Percentiles rank a stretch among this genome's conserved stretches.
Conservation (phyloP, 2,329 filamentous ascomycete species). For the Mollisia scopiformis region DNA sequence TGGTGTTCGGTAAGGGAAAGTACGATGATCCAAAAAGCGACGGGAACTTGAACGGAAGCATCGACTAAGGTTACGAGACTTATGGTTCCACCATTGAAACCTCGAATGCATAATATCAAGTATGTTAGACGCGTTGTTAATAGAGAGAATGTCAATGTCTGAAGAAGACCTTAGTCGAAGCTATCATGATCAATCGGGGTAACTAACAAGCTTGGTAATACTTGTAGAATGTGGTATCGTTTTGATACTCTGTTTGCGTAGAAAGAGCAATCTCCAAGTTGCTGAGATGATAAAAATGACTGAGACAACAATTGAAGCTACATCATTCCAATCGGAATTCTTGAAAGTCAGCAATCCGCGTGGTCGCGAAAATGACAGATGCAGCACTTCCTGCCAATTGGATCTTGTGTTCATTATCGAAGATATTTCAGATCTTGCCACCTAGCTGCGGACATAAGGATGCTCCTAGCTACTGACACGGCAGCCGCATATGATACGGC, state of each 20-base stretch:
- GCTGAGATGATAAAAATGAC: background rate
- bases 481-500: too few relatives aligned
- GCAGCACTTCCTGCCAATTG: too few relatives aligned
- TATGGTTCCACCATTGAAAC: background rate
- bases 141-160: background rate
- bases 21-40: background rate
- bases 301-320: too few relatives aligned
- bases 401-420: too few relatives aligned
- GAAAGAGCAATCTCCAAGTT: background rate
- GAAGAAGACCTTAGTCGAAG: background rate
- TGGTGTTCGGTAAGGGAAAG: background rate
- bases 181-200: background rate
- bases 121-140: background rate
- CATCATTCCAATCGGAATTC: too few relatives aligned
- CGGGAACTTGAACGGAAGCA: background rate
- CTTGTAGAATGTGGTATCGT: background rate
- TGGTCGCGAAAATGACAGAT: too few relatives aligned
- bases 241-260: background rate
- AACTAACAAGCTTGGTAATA: background rate
- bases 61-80: background rate
- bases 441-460: too few relatives aligned
- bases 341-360: too few relatives aligned
- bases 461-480: too few relatives aligned
- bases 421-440: too few relatives aligned
- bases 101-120: background rate